Evolutionary conservation across 352 stramenopile genomes (phyloP), one percentile per base, ranked within the genome.

Genomic region (Thalassiosira sp.): DNA sequence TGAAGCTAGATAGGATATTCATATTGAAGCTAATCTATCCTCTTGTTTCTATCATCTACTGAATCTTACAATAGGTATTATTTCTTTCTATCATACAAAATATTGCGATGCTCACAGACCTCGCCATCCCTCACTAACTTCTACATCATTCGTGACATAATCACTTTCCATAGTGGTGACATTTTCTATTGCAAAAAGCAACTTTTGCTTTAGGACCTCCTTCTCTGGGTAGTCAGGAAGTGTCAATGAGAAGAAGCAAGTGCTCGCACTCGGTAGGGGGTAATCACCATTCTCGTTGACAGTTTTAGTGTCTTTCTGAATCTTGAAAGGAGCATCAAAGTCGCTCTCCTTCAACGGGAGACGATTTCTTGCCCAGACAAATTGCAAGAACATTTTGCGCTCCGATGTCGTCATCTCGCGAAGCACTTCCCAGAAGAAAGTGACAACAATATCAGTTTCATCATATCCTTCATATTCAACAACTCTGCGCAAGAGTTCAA

Each of bases 201-300:
- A 74, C 68, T 93, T 94, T 40, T 90, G 33, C 58, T 80, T 89
- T 33, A 94, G 49, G 0, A 86, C 64, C 11, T 89, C 79, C 51
- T 90, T 91, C 18, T 70, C 77, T 25, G 67, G 96, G 81, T 99
- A 99, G 40, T 91, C 73, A 13, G 97, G 97, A 20, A 99, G 72
- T 28, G 96, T 95, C 28, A 99, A 86, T 3, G 94, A 96, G 79
- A 99, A 99, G 87, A 99, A 99, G 79, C 97, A 99, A n/a, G 97
- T 99, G 72, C 98, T 97, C 22, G 96, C 94, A 67, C 98, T 96
- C 5, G 96, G 97, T 40, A 99, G 86, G 72, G 97, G 98, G 15
- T 90, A 71, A 75, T 96, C 92, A 22, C 82, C 86, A 67, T 88
- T 56, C 46, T 83, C 57, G 51, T 81, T 68, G 59, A 76, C 46